These are phyloP conservation scores for Gleditsia sinensis DNA, from an alignment of 306 rosid species.

Conservation along the genomic window DNA sequence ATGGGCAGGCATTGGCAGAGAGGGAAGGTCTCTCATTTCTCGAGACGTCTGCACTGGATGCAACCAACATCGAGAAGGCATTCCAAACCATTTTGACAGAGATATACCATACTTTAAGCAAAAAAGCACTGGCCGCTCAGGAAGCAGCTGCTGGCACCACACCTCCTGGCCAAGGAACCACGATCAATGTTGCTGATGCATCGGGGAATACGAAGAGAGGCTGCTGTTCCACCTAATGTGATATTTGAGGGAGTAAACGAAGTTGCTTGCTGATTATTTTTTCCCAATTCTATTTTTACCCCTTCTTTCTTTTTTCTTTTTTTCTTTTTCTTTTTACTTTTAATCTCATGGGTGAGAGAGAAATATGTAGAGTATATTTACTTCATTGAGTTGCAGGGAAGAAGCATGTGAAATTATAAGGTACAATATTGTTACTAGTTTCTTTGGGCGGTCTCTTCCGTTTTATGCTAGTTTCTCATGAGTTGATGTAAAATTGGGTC, in stretches of 20 bases:
- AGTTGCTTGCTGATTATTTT: constrained; percentile 39
- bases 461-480: constrained; percentile 43
- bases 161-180: constrained; percentile 87
- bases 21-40: too few species aligned
- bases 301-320: neutral
- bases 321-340: constrained; percentile 7
- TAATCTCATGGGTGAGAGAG: too few species aligned
- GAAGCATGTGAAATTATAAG: constrained; percentile 55
- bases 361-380: constrained; percentile 72
- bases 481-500: constrained; percentile 43
- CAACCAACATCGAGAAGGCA: constrained; percentile 90
- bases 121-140: constrained; percentile 95
- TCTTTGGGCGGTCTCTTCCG: constrained; percentile 39
- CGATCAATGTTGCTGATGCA: constrained; percentile 74
- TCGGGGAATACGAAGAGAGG: constrained; percentile 60
- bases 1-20: constrained; percentile 88
- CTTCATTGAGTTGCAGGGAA: constrained; percentile 54
- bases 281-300: constrained; percentile 36
- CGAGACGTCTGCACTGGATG: constrained; percentile 89
- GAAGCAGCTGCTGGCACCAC: constrained; percentile 71
- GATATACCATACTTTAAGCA: constrained; percentile 90
- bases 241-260: constrained; percentile 28
- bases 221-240: constrained; percentile 68
- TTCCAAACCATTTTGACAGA: constrained; percentile 90
- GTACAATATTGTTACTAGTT: constrained; percentile 44